Evolutionary conservation across 192 early-diverging fungal species (phyloP).

Genomic region (Backusella luteola): DNA sequence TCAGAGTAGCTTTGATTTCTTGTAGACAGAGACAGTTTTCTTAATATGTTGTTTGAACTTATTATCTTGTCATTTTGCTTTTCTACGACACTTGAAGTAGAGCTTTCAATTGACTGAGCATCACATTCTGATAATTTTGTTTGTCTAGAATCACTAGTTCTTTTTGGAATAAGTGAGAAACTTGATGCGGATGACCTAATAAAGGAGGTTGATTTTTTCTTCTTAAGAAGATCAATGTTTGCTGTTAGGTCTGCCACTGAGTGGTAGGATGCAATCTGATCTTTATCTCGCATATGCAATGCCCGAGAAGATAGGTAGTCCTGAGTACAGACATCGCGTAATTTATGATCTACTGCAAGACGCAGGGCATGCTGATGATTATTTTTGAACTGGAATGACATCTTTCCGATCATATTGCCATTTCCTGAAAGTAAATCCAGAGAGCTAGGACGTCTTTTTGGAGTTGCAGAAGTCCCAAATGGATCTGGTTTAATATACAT

Average conservation of each 20-base stretch:
- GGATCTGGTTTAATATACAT: conserved; percentile 14
- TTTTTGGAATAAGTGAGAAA: conserved; percentile 20
- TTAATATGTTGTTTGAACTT: background rate
- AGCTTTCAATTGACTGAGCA: background rate
- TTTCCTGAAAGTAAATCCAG: conserved; percentile 15
- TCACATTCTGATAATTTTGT: conserved; percentile 3
- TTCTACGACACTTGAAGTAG: background rate
- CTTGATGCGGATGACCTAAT: conserved; percentile 23
- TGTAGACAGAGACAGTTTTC: conserved; percentile 8
- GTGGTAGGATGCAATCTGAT: background rate
- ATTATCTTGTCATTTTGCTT: background rate
- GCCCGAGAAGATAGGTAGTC: conserved; percentile 31
- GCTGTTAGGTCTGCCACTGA: background rate
- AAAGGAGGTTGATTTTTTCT: conserved; percentile 19
- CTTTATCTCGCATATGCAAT: conserved; percentile 25
- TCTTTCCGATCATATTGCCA: conserved; percentile 28
- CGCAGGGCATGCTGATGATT: conserved; percentile 30
- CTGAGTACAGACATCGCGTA: conserved; percentile 34
- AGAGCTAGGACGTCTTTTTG: conserved; percentile 17
- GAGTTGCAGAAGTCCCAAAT: background rate
- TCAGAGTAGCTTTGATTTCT: conserved; percentile 9
- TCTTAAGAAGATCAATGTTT: background rate
- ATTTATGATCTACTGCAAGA: conserved; percentile 27
- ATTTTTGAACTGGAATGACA: conserved; percentile 29
- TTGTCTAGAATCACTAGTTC: background rate